Conservation (phyloP, 345 rosid genomes). For the Lepidium sativum region DNA sequence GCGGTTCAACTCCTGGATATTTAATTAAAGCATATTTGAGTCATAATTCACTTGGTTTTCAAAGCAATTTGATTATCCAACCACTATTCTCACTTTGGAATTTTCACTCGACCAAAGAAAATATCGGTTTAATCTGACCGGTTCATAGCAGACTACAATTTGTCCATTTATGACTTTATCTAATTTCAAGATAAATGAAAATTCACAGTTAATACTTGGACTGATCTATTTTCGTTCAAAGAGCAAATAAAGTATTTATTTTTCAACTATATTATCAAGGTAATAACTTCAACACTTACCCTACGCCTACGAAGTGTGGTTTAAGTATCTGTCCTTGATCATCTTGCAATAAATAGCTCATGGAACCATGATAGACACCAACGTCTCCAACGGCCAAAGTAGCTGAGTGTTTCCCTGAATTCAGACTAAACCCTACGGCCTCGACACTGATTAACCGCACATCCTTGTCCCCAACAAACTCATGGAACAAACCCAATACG, state of each 20-base stretch:
- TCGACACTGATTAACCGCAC: slow-evolving; percentile 78
- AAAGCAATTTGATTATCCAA: background rate
- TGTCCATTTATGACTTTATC: background rate
- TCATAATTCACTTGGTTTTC: background rate
- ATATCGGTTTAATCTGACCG: background rate
- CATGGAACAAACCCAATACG: slow-evolving; percentile 77
- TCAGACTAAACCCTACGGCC: slow-evolving; percentile 74
- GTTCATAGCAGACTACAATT: background rate
- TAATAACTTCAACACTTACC: slow-evolving; percentile 30
- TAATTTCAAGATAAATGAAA: background rate
- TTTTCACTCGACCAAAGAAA: background rate
- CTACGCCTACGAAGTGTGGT: slow-evolving; percentile 58
- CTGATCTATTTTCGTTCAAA: background rate
- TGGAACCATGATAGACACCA: slow-evolving; percentile 81
- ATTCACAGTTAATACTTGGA: background rate
- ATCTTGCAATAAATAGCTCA: slow-evolving; percentile 73
- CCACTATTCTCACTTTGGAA: background rate
- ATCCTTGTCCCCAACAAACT: slow-evolving; percentile 48
- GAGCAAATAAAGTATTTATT: too few relatives aligned
- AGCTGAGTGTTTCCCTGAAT: slow-evolving; percentile 71
- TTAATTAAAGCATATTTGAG: background rate
- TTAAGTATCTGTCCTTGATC: slow-evolving; percentile 56
- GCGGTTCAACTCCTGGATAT: slow-evolving; percentile 78
- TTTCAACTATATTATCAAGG: too few relatives aligned
- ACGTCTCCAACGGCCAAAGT: slow-evolving; percentile 68